Conservation (phyloP, 225 moss, liverwort and hornwort species). For the Polytrichum commune region DNA sequence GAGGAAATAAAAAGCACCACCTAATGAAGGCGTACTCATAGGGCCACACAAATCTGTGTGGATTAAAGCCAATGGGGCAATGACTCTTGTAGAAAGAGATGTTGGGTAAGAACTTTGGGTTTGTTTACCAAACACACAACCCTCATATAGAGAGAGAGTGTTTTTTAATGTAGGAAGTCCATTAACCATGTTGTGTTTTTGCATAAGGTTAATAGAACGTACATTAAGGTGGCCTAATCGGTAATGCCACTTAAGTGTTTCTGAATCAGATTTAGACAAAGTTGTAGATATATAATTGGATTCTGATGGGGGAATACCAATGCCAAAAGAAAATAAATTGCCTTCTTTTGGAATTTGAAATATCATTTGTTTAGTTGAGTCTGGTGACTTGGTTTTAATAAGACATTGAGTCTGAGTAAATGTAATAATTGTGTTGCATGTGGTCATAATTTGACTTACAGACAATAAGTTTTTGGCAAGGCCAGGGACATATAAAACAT, state of each 20-base stretch:
- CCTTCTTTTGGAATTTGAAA: background rate
- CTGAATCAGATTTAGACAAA: background rate
- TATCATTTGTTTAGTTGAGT: background rate
- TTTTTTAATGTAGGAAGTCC: too few species aligned
- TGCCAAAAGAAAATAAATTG: conserved; percentile 1
- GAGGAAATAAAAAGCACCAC: too few species aligned
- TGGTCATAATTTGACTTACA: background rate
- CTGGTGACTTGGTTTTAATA: background rate
- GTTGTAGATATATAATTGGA: background rate
- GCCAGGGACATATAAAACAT: background rate
- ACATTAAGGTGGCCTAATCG: background rate
- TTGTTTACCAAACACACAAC: too few species aligned
- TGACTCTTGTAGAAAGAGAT: too few species aligned
- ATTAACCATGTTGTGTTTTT: too few species aligned
- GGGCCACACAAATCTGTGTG: too few species aligned
- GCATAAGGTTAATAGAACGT: too few species aligned
- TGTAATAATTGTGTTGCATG: background rate
- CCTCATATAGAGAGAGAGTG: too few species aligned
- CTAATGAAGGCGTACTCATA: too few species aligned
- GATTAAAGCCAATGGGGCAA: too few species aligned
- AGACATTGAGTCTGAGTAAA: background rate
- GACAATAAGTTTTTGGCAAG: background rate
- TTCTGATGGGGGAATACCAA: background rate
- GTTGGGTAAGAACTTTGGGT: too few species aligned
- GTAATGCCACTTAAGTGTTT: background rate